A percentile compares a stretch with the other conserved stretches of the same genome.
These are phyloP conservation scores for Populus euphratica DNA, from an alignment of 345 rosid genomes.

Conservation along the genomic window DNA sequence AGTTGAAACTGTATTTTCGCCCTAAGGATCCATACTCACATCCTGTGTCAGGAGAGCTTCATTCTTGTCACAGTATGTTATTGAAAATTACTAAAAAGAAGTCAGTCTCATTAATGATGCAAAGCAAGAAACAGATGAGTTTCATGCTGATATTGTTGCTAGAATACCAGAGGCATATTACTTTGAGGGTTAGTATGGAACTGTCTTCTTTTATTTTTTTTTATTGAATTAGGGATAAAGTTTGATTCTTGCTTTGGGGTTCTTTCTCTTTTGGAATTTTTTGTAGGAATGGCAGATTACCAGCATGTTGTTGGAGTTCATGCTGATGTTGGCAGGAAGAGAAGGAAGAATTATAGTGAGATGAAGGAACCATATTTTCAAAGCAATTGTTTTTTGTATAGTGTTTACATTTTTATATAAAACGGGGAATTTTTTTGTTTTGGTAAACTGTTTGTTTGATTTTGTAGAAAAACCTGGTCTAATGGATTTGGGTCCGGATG, in stretches of 20 bases:
- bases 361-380: slow-evolving; percentile 47
- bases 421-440: neutral
- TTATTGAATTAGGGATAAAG: neutral
- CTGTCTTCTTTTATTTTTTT: neutral
- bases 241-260: neutral
- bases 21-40: slow-evolving; percentile 89
- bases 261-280: slow-evolving; percentile 8
- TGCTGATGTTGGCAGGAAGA: slow-evolving; percentile 59
- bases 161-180: slow-evolving; percentile 62
- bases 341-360: slow-evolving; percentile 67
- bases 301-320: slow-evolving; percentile 93
- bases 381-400: slow-evolving; percentile 9
- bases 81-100: slow-evolving; percentile 53
- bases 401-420: neutral
- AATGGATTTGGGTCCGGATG: slow-evolving; percentile 70
- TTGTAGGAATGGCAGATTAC: slow-evolving; percentile 84
- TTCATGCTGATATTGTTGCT: slow-evolving; percentile 71
- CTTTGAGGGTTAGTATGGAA: slow-evolving; percentile 56
- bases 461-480: slow-evolving; percentile 51
- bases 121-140: slow-evolving; percentile 13
- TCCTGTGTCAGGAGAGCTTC: slow-evolving; percentile 70
- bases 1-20: slow-evolving; percentile 74
- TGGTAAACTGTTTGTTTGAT: neutral
- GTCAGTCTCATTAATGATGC: neutral
- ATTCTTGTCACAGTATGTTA: slow-evolving; percentile 47